phyloP scores from a whole-genome alignment of 139 green algal species.

The Chlamydomonas sp. region DNA sequence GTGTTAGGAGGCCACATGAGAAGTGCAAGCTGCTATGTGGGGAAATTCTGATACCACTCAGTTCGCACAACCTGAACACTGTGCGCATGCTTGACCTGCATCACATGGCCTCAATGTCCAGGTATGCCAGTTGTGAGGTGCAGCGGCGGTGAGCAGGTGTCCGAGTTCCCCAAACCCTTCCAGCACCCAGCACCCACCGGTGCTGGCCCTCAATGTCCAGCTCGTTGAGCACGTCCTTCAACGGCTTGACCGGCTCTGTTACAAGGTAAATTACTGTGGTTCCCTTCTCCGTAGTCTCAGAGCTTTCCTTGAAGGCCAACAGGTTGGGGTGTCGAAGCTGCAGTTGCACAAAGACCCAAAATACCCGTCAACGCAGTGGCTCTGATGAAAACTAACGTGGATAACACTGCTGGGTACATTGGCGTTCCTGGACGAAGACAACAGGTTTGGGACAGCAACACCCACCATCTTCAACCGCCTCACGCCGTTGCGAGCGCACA shows the following conservation, averaged over 20 bases:
- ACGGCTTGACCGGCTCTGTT: conserved; percentile 81
- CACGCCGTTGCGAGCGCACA: conserved; percentile 81
- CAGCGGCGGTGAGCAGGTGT: background rate
- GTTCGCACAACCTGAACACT: background rate
- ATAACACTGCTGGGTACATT: too few species aligned
- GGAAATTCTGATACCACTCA: background rate
- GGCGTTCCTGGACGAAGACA: too few species aligned
- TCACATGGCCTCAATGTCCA: background rate
- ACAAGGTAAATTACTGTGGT: conserved; percentile 83
- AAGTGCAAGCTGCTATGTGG: background rate
- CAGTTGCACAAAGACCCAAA: background rate
- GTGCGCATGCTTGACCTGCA: background rate
- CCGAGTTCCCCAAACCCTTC: background rate
- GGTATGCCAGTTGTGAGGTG: background rate
- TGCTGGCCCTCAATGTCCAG: conserved; percentile 66
- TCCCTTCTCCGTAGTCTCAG: conserved; percentile 81
- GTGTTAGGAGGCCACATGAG: background rate
- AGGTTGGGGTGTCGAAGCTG: conserved; percentile 91
- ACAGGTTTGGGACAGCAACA: background rate
- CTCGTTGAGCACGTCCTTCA: conserved; percentile 73
- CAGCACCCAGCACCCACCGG: conserved; percentile 33
- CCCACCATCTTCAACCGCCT: conserved; percentile 82
- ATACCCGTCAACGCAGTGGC: too few species aligned
- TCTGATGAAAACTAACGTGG: too few species aligned
- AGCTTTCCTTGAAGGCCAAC: conserved; percentile 82